Percentiles rank a stretch among this genome's conserved stretches.
phyloP scores from a whole-genome alignment of 1,139 yeast species.

The Sugiyamaella pinicola region DNA sequence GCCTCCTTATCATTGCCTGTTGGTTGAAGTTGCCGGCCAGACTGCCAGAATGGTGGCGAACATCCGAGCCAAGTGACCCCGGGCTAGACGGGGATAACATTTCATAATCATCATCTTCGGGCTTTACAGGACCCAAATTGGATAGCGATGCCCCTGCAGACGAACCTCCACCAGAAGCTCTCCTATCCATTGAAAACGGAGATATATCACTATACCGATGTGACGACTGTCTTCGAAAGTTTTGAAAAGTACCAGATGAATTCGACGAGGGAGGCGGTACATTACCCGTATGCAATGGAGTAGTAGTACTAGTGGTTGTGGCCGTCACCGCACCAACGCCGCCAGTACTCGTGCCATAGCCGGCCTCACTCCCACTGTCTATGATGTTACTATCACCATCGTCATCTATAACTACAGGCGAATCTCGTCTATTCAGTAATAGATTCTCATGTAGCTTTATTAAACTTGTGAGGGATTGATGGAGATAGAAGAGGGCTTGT shows the following conservation, averaged over 20 bases:
- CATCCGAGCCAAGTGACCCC: neutral
- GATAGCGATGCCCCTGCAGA: neutral
- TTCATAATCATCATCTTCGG: constrained; percentile 14
- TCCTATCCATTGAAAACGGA: constrained; percentile 14
- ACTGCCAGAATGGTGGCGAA: neutral
- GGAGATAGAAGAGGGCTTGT: constrained; percentile 32
- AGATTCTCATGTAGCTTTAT: constrained; percentile 27
- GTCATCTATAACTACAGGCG: constrained; percentile 15
- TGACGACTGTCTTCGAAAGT: neutral
- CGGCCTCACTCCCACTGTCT: constrained; percentile 6
- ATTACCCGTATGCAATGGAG: constrained; percentile 2
- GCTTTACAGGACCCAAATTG: neutral
- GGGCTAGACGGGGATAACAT: constrained; percentile 11
- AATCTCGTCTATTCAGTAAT: neutral
- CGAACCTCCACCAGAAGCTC: constrained; percentile 1
- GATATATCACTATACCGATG: constrained; percentile 15
- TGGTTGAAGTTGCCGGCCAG: neutral
- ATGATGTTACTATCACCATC: constrained; percentile 7
- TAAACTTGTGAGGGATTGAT: constrained; percentile 30
- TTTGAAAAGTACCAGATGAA: constrained; percentile 10
- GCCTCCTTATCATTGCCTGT: neutral
- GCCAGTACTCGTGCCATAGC: neutral
- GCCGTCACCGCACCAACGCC: neutral
- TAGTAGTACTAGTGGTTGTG: neutral
- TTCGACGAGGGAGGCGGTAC: constrained; percentile 9